These are phyloP conservation scores for Tagetes patula DNA, from an alignment of 129 eudicot genomes.

Conservation along the genomic window DNA sequence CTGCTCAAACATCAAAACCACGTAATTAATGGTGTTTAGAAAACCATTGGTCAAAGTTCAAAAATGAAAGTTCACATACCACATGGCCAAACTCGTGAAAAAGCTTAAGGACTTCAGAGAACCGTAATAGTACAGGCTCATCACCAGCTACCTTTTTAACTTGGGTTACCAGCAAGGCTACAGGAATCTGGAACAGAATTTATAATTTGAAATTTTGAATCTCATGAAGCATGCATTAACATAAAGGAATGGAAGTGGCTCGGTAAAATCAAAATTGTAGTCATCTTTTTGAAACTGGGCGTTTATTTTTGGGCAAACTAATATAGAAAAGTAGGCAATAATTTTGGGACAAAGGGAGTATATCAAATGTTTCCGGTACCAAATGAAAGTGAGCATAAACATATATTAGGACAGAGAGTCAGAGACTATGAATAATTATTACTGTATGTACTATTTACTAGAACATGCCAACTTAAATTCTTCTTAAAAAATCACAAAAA, in stretches of 20 bases:
- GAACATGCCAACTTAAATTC: background rate
- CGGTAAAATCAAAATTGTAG: background rate
- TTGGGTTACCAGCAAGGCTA: slow-evolving; percentile 72
- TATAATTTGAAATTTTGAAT: slow-evolving; percentile 22
- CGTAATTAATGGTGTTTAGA: background rate
- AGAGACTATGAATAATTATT: background rate
- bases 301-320: background rate
- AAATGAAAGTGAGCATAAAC: background rate
- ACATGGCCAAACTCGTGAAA: slow-evolving; percentile 97
- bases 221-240: slow-evolving; percentile 14
- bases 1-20: slow-evolving; percentile 12
- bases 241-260: slow-evolving; percentile 11
- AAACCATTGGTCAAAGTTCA: background rate
- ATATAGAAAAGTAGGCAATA: background rate
- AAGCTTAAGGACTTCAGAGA: slow-evolving; percentile 84
- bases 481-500: no score
- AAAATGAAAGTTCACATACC: slow-evolving; percentile 58
- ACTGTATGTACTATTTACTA: background rate
- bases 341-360: background rate
- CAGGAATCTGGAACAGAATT: slow-evolving; percentile 64
- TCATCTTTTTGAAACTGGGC: background rate
- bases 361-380: background rate
- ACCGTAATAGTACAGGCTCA: slow-evolving; percentile 62
- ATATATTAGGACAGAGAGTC: background rate
- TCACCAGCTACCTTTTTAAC: slow-evolving; percentile 66